Conservation (phyloP, 345 rosid species). For the Clausena lansium region DNA sequence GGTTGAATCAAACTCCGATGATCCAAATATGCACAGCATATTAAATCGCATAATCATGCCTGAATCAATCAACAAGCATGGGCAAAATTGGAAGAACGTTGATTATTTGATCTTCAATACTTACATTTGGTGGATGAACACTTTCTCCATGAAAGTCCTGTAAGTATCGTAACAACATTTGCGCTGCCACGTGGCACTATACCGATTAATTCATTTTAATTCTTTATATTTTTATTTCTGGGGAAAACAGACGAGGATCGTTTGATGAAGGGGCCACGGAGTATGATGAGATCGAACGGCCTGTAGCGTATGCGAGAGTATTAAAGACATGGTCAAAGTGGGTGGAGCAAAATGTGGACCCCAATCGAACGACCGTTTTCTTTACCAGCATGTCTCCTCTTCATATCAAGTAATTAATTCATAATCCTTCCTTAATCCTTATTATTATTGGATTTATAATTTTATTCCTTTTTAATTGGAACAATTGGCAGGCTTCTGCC, state of each 20-base stretch:
- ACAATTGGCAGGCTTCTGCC: neutral
- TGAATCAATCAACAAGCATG: constrained; percentile 81
- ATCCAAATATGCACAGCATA: constrained; percentile 70
- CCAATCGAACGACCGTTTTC: constrained; percentile 76
- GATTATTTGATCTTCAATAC: constrained; percentile 89
- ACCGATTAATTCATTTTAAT: neutral
- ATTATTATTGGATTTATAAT: neutral
- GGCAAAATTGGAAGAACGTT: constrained; percentile 73
- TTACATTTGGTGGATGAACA: constrained; percentile 99
- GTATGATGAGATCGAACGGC: constrained; percentile 78
- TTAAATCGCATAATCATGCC: constrained; percentile 78
- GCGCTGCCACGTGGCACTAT: neutral
- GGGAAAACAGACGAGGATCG: constrained; percentile 65
- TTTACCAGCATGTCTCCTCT: constrained; percentile 91
- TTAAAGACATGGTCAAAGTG: constrained; percentile 74
- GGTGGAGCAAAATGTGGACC: constrained; percentile 68
- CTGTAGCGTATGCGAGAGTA: constrained; percentile 59
- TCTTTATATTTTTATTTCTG: neutral
- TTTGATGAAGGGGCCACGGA: constrained; percentile 68
- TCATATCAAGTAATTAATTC: constrained; percentile 62
- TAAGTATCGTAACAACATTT: constrained; percentile 30
- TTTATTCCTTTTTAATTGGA: neutral
- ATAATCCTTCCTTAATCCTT: neutral
- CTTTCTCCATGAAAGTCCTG: constrained; percentile 72
- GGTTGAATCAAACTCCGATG: constrained; percentile 91